phyloP scores from a whole-genome alignment of 257 asterid species.

The Fraxinus excelsior region DNA sequence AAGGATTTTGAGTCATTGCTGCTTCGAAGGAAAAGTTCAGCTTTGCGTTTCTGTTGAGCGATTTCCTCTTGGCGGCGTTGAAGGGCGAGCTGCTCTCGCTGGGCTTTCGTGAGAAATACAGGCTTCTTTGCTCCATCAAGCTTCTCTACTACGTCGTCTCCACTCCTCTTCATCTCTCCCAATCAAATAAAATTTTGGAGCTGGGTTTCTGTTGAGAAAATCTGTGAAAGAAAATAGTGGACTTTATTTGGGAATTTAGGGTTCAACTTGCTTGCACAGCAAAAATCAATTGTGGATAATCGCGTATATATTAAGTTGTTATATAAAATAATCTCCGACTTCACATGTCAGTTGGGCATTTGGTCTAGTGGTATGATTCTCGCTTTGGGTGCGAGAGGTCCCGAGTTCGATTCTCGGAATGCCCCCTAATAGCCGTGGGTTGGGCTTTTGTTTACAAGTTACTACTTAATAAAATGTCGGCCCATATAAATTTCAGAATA shows the following conservation, averaged over 20 bases:
- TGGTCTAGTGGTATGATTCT: conserved; percentile 59
- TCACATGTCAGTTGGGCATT: conserved; percentile 26
- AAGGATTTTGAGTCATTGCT: neutral
- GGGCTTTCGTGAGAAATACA: neutral
- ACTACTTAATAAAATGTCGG: too few species aligned
- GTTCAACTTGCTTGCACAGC: neutral
- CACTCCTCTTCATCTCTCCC: neutral
- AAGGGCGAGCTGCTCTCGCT: neutral
- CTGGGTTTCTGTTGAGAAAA: neutral
- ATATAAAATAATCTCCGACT: too few species aligned
- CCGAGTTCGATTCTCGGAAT: conserved; percentile 49
- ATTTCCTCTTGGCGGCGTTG: neutral
- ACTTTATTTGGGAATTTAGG: neutral
- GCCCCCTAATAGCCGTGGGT: conserved; percentile 25
- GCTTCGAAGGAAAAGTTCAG: neutral
- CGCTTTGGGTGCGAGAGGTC: conserved; percentile 54
- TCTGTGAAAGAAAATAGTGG: neutral
- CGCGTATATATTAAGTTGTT: too few species aligned
- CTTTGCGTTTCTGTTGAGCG: neutral
- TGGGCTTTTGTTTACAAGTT: too few species aligned
- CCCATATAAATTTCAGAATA: too few species aligned
- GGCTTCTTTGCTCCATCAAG: neutral
- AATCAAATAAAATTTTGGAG: neutral
- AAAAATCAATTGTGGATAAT: too few species aligned
- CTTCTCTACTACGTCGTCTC: neutral